Percentiles rank a stretch among this genome's conserved stretches.
Evolutionary conservation across 2,329 filamentous ascomycete species (phyloP).

Genomic region (Fusarium avenaceum): DNA sequence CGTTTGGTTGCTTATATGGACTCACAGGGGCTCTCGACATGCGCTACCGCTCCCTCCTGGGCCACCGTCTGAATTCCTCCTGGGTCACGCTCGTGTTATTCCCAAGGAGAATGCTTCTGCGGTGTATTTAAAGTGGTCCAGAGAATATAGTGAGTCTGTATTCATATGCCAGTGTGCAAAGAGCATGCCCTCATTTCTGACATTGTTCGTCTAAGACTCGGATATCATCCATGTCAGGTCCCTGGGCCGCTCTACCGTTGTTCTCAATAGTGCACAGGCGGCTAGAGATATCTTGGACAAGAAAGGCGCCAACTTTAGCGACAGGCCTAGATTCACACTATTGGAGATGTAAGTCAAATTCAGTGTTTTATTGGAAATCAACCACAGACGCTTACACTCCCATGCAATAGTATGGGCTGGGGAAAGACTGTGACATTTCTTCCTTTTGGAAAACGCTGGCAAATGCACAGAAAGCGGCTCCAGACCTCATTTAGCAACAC

Average conservation of each 20-base stretch:
- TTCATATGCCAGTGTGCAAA: neutral
- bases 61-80: conserved; percentile 48
- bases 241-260: conserved; percentile 50
- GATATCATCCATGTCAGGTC: conserved; percentile 52
- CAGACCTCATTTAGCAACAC: conserved; percentile 59
- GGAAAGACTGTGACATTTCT: conserved; percentile 62
- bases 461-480: conserved; percentile 59
- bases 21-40: conserved; percentile 17
- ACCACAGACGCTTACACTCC: neutral
- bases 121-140: conserved; percentile 48
- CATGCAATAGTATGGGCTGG: conserved; percentile 58
- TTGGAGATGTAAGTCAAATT: conserved; percentile 51
- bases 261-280: conserved; percentile 48
- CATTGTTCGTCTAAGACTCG: conserved; percentile 41
- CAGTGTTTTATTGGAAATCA: neutral
- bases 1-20: conserved; percentile 13
- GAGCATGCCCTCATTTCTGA: neutral
- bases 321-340: conserved; percentile 60
- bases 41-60: conserved; percentile 46
- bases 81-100: conserved; percentile 49
- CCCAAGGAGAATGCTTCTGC: conserved; percentile 47
- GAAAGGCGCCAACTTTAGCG: conserved; percentile 59
- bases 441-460: conserved; percentile 58
- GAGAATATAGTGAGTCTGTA: conserved; percentile 45
- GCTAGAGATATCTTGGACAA: conserved; percentile 61